Conservation (phyloP, 129 eudicot species). For the Saussurea involucrata region DNA sequence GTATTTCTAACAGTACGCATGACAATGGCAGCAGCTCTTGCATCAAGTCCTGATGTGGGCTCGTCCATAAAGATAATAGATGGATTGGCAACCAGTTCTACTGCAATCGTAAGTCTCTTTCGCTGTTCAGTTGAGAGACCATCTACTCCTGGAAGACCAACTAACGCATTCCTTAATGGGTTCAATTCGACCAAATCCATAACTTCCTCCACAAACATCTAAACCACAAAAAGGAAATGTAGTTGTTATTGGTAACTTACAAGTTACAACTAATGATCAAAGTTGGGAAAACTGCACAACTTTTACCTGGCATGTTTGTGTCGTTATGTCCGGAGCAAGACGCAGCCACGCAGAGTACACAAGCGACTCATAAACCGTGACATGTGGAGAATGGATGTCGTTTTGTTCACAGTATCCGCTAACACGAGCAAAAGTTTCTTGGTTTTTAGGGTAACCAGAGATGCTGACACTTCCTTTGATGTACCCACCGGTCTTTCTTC, state of each 20-base stretch:
- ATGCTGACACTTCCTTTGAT: conserved; percentile 48
- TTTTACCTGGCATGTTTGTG: conserved; percentile 35
- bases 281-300: not conserved
- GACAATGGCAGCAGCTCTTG: conserved; percentile 66
- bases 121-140: conserved; percentile 66
- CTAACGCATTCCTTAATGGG: conserved; percentile 37
- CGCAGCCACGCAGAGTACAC: conserved; percentile 61
- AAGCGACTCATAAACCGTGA: conserved; percentile 54
- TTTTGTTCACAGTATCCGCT: conserved; percentile 54
- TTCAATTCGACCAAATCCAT: conserved; percentile 54
- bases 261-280: not conserved
- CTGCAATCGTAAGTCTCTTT: conserved; percentile 60
- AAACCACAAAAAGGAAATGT: not conserved
- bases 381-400: conserved; percentile 40
- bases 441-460: conserved; percentile 53
- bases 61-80: conserved; percentile 69
- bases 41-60: conserved; percentile 66
- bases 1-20: conserved; percentile 59
- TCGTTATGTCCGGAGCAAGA: conserved; percentile 44
- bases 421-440: conserved; percentile 53
- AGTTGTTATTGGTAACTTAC: not conserved
- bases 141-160: conserved; percentile 60
- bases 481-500: conserved; percentile 59
- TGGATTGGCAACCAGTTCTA: conserved; percentile 59
- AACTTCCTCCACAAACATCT: conserved; percentile 64